phyloP scores from a whole-genome alignment of 1,139 yeast genomes.

The Torulaspora pretoriensis region DNA sequence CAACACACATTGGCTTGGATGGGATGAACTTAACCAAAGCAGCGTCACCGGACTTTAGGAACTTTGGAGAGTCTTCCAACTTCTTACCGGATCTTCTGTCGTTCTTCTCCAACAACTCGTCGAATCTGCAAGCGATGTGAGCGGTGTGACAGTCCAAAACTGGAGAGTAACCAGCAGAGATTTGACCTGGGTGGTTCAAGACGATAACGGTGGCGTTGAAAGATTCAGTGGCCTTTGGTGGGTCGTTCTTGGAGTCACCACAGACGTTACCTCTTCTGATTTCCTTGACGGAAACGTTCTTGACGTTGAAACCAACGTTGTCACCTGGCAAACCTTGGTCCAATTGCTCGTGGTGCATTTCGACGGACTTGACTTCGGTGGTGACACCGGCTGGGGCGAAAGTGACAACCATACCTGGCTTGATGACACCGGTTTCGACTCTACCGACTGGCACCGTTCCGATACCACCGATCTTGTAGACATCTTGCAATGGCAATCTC shows the following conservation, averaged over 20 bases:
- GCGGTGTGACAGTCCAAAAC: slow-evolving; percentile 94
- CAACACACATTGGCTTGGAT: slow-evolving; percentile 97
- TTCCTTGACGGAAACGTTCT: slow-evolving; percentile 91
- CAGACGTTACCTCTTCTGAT: slow-evolving; percentile 94
- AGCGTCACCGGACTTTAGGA: slow-evolving; percentile 91
- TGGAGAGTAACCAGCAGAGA: slow-evolving; percentile 90
- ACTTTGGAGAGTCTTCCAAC: slow-evolving; percentile 78
- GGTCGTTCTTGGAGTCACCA: slow-evolving; percentile 95
- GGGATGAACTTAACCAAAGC: slow-evolving; percentile 89
- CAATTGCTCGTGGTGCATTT: slow-evolving; percentile 90
- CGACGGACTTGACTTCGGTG: slow-evolving; percentile 90
- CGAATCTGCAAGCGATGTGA: slow-evolving; percentile 91
- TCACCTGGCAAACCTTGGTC: slow-evolving; percentile 88
- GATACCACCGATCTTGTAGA: slow-evolving; percentile 89
- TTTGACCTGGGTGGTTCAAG: slow-evolving; percentile 93
- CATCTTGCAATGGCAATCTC: slow-evolving; percentile 89
- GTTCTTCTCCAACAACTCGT: slow-evolving; percentile 77
- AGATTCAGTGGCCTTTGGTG: slow-evolving; percentile 78
- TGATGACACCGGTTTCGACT: slow-evolving; percentile 88
- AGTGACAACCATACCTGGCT: slow-evolving; percentile 87
- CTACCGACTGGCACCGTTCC: slow-evolving; percentile 95
- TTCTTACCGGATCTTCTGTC: slow-evolving; percentile 94
- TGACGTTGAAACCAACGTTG: slow-evolving; percentile 93
- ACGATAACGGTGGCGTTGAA: slow-evolving; percentile 88
- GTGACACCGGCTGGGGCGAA: slow-evolving; percentile 92